Evolutionary conservation across 1,284 basidiomycete genomes (phyloP).

Genomic region (Malassezia psittaci): DNA sequence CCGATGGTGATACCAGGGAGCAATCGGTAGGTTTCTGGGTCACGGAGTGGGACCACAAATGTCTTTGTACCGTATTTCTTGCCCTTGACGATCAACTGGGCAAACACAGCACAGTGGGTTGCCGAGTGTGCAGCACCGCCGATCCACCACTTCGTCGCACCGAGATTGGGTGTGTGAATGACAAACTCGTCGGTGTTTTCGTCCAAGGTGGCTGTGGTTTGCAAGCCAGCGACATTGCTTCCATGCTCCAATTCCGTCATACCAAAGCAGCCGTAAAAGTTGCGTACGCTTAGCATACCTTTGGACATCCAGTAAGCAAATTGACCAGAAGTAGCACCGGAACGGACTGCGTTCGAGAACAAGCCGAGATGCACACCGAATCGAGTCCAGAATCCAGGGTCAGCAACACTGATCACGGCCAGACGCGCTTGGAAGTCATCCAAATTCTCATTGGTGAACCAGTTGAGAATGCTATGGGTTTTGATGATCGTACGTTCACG

Average conservation of each 20-base stretch:
- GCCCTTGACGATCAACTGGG: slow-evolving; percentile 54
- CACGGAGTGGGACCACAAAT: slow-evolving; percentile 54
- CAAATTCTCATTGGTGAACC: slow-evolving; percentile 39
- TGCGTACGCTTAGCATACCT: slow-evolving; percentile 53
- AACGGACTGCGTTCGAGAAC: slow-evolving; percentile 50
- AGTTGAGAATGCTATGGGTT: slow-evolving; percentile 34
- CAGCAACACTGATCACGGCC: slow-evolving; percentile 50
- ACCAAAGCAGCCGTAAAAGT: slow-evolving; percentile 55
- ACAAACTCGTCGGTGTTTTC: slow-evolving; percentile 53
- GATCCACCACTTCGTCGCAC: slow-evolving; percentile 50
- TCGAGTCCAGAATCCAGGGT: slow-evolving; percentile 55
- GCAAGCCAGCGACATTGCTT: slow-evolving; percentile 55
- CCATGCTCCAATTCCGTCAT: slow-evolving; percentile 54
- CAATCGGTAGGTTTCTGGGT: slow-evolving; percentile 50
- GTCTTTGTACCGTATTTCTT: slow-evolving; percentile 55
- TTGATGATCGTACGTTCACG: slow-evolving; percentile 45
- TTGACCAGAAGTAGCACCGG: slow-evolving; percentile 45
- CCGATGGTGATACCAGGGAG: slow-evolving; percentile 54
- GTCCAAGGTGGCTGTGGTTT: slow-evolving; percentile 56
- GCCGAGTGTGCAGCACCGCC: slow-evolving; percentile 56
- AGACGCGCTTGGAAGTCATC: slow-evolving; percentile 52
- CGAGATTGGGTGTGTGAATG: slow-evolving; percentile 52
- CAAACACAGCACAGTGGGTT: slow-evolving; percentile 56
- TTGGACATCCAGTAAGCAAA: slow-evolving; percentile 54
- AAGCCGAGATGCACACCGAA: slow-evolving; percentile 55